phyloP scores from a whole-genome alignment of 2,329 filamentous ascomycete species.

The Aspergillus alliaceus region DNA sequence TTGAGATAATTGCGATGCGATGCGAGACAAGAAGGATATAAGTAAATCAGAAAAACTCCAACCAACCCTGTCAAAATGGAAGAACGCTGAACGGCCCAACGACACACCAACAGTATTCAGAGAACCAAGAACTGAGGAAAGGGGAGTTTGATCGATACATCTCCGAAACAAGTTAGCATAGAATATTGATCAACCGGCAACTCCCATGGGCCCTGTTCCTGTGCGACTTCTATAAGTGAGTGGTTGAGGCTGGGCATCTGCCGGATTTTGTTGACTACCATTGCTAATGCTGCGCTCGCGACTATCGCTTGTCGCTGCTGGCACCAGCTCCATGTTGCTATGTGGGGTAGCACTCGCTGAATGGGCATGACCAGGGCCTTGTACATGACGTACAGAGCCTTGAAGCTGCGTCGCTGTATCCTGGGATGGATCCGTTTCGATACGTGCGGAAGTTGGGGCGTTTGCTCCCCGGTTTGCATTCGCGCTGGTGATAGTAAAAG shows the following conservation, averaged over 20 bases:
- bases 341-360: conserved; percentile 26
- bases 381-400: conserved; percentile 75
- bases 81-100: conserved; percentile 31
- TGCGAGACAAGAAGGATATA: conserved; percentile 3
- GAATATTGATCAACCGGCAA: conserved; percentile 31
- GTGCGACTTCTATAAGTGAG: conserved; percentile 39
- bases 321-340: conserved; percentile 26
- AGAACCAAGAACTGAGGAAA: conserved; percentile 10
- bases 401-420: conserved; percentile 74
- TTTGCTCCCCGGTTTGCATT: conserved; percentile 42
- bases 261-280: conserved; percentile 29
- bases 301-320: conserved; percentile 26
- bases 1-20: conserved; percentile 21
- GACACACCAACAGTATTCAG: conserved; percentile 17
- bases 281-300: conserved; percentile 39
- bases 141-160: conserved; percentile 7
- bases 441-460: conserved; percentile 57
- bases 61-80: conserved; percentile 28
- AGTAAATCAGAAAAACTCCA: conserved; percentile 26
- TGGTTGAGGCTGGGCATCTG: conserved; percentile 34
- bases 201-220: conserved; percentile 40
- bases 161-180: conserved; percentile 12
- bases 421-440: conserved; percentile 83
- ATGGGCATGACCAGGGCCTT: conserved; percentile 40
- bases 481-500: conserved; percentile 44